A percentile compares a stretch with the other conserved stretches of the same genome.
Conservation (phyloP, 2,329 filamentous ascomycete genomes). For the Hymenoscyphus fraxineus region DNA sequence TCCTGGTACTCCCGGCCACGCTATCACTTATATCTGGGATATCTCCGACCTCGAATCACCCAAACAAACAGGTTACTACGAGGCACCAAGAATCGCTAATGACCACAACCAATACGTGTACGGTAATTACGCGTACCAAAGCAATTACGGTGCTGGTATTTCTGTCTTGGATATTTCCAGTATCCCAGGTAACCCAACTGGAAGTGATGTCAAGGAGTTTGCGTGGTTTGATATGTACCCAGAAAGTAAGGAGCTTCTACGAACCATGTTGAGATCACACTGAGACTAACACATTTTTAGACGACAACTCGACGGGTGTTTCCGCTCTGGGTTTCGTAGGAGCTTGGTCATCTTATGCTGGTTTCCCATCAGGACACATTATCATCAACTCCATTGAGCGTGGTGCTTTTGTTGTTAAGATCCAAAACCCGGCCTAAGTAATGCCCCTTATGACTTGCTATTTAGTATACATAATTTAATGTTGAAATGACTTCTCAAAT, state of each 20-base stretch:
- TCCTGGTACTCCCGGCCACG: neutral
- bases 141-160: slow-evolving; percentile 1
- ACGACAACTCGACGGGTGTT: neutral
- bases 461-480: neutral
- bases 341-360: neutral
- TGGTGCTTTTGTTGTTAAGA: slow-evolving; percentile 4
- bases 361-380: neutral
- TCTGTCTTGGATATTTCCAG: slow-evolving; percentile 4
- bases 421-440: neutral
- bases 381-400: slow-evolving; percentile 4
- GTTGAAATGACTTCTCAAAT: neutral
- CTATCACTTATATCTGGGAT: slow-evolving; percentile 1
- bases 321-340: neutral
- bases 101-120: slow-evolving; percentile 6
- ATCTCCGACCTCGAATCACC: neutral
- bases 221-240: slow-evolving; percentile 4
- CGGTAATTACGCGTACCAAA: neutral
- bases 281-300: neutral
- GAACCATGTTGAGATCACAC: neutral
- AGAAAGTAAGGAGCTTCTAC: neutral
- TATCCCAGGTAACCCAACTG: neutral
- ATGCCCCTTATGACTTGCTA: neutral
- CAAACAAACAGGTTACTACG: slow-evolving; percentile 1
- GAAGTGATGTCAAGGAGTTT: neutral
- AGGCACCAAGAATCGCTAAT: neutral